These are phyloP conservation scores for Neurospora hispaniola DNA, from an alignment of 495 filamentous ascomycete genomes.

Conservation along the genomic window DNA sequence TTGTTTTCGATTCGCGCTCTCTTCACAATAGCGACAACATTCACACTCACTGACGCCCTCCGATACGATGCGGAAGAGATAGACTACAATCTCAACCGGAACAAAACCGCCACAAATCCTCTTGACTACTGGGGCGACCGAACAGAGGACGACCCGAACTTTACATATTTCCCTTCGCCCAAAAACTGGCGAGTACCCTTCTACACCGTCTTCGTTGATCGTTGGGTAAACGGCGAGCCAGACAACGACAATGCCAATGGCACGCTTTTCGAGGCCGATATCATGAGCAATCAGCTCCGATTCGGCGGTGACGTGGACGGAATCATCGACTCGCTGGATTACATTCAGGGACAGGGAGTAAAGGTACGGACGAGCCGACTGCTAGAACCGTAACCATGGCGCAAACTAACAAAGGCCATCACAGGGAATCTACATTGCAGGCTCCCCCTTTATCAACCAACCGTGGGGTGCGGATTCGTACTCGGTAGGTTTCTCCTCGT, in stretches of 20 bases:
- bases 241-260: slow-evolving; percentile 61
- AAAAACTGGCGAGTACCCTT: slow-evolving; percentile 62
- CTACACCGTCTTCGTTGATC: slow-evolving; percentile 60
- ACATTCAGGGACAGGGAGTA: slow-evolving; percentile 65
- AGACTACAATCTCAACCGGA: slow-evolving; percentile 54
- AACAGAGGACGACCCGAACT: slow-evolving; percentile 29
- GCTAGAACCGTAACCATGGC: slow-evolving; percentile 2
- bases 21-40: slow-evolving; percentile 16
- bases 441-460: slow-evolving; percentile 57
- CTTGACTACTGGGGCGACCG: slow-evolving; percentile 55
- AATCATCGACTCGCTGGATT: slow-evolving; percentile 56
- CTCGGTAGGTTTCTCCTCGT: slow-evolving; percentile 18
- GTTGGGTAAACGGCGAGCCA: slow-evolving; percentile 64
- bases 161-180: slow-evolving; percentile 45
- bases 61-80: slow-evolving; percentile 44
- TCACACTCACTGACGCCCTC: slow-evolving; percentile 31
- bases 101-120: slow-evolving; percentile 45
- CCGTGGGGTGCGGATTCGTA: slow-evolving; percentile 64
- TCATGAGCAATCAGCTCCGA: slow-evolving; percentile 59
- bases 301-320: slow-evolving; percentile 62
- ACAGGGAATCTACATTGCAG: slow-evolving; percentile 57
- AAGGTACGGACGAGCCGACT: slow-evolving; percentile 26
- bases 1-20: slow-evolving; percentile 19
- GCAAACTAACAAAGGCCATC: slow-evolving; percentile 1
- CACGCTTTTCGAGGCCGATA: slow-evolving; percentile 59